phyloP scores from a whole-genome alignment of 305 asterid species.

The Fraxinus dipetala region DNA sequence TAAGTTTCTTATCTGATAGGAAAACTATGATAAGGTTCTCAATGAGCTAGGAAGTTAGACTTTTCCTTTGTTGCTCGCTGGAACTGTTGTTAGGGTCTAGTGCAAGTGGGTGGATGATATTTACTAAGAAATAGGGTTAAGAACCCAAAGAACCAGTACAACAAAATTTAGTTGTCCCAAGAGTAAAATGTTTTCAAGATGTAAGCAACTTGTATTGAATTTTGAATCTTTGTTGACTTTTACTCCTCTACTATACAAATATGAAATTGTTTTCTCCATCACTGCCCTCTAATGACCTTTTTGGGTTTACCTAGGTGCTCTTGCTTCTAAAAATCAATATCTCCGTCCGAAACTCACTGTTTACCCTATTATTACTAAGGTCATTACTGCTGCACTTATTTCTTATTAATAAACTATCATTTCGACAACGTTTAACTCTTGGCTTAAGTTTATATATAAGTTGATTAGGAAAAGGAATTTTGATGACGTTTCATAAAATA shows the following conservation, averaged over 20 bases:
- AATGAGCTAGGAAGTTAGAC: not conserved
- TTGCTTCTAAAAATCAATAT: not conserved
- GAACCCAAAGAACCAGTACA: not conserved
- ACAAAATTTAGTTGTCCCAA: not conserved
- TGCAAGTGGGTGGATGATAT: not conserved
- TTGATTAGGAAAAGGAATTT: not conserved
- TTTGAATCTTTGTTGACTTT: not conserved
- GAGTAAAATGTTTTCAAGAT: not conserved
- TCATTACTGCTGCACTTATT: not conserved
- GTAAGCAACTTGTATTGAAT: not conserved
- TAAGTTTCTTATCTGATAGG: not conserved
- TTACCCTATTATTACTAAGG: not conserved
- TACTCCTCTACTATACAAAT: not conserved
- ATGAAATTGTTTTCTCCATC: not conserved
- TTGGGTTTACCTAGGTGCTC: not conserved
- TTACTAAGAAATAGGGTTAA: not conserved
- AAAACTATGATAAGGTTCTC: slow-evolving; percentile 3
- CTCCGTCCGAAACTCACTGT: not conserved
- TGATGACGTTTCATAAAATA: not conserved
- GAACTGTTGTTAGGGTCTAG: not conserved
- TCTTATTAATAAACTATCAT: not conserved
- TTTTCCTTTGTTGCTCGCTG: not conserved
- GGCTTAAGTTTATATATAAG: not conserved
- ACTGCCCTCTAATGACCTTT: not conserved
- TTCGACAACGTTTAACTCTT: not conserved